Conservation (phyloP, 129 eudicot species). For the Lactuca saligna region DNA sequence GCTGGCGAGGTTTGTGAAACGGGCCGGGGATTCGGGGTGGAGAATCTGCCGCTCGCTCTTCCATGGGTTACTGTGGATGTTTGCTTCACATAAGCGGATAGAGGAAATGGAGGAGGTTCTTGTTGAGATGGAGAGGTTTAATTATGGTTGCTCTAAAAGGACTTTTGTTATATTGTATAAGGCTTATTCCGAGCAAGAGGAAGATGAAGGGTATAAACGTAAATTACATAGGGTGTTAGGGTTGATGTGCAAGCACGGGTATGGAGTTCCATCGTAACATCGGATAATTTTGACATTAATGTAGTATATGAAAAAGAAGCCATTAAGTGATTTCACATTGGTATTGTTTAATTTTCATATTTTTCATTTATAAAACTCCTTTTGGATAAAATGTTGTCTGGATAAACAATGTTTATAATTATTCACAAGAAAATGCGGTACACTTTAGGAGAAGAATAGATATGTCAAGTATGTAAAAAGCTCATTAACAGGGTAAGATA, state of each 20-base stretch:
- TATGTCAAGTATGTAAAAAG: background rate
- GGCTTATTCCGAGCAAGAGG: conserved; percentile 51
- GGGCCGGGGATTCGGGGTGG: conserved; percentile 76
- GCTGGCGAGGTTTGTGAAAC: conserved; percentile 62
- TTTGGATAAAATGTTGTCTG: background rate
- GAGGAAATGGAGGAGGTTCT: conserved; percentile 87
- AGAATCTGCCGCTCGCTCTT: conserved; percentile 57
- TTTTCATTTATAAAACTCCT: background rate
- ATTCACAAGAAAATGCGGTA: too few species aligned
- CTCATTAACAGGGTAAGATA: too few species aligned
- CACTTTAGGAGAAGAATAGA: background rate
- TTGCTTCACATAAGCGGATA: conserved; percentile 53
- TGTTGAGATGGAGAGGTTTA: conserved; percentile 62
- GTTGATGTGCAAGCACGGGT: conserved; percentile 66
- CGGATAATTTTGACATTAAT: background rate
- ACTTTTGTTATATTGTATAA: conserved; percentile 55
- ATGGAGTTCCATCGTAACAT: conserved; percentile 30
- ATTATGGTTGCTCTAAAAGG: conserved; percentile 42
- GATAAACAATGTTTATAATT: background rate
- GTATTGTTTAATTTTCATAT: background rate
- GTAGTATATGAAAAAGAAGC: conserved; percentile 15
- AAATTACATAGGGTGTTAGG: conserved; percentile 55
- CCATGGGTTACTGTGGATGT: conserved; percentile 77
- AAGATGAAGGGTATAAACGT: conserved; percentile 39
- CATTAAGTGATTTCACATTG: conserved; percentile 3